phyloP scores from a whole-genome alignment of 768 basidiomycete genomes.

The Cystoderma amianthinum region DNA sequence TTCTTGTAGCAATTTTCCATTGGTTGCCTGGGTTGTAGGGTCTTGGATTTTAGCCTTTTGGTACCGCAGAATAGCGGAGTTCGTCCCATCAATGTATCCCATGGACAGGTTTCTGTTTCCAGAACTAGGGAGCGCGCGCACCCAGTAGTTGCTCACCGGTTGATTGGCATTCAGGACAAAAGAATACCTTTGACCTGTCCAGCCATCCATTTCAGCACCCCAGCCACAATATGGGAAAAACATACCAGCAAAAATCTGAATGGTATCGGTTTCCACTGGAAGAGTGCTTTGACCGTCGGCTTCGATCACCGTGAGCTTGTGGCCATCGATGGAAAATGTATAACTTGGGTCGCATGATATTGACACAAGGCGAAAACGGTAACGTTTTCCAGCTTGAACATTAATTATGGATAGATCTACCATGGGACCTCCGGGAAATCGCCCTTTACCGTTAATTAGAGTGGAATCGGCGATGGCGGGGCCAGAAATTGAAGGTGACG shows the following conservation, averaged over 20 bases:
- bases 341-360: slow-evolving; percentile 23
- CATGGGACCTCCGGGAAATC: slow-evolving; percentile 23
- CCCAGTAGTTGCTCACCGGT: slow-evolving; percentile 37
- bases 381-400: slow-evolving; percentile 24
- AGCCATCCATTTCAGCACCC: no score
- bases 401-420: slow-evolving; percentile 23
- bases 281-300: slow-evolving; percentile 31
- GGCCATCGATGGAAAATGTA: slow-evolving; percentile 37
- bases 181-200: slow-evolving; percentile 30
- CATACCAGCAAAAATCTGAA: slow-evolving; percentile 33
- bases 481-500: slow-evolving; percentile 10
- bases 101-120: slow-evolving; percentile 6
- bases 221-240: no score
- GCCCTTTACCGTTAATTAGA: slow-evolving; percentile 32
- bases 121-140: slow-evolving; percentile 18
- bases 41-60: slow-evolving; percentile 30
- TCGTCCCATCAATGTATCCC: slow-evolving; percentile 21
- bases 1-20: slow-evolving; percentile 25
- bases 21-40: slow-evolving; percentile 25
- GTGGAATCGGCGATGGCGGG: slow-evolving; percentile 19
- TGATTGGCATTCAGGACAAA: slow-evolving; percentile 31
- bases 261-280: slow-evolving; percentile 29
- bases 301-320: slow-evolving; percentile 40
- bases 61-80: slow-evolving; percentile 34
- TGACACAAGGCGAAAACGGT: slow-evolving; percentile 18